Percentiles rank a stretch among this genome's conserved stretches.
phyloP scores from a whole-genome alignment of 179 eudicot species.

The Carnegiea gigantea region DNA sequence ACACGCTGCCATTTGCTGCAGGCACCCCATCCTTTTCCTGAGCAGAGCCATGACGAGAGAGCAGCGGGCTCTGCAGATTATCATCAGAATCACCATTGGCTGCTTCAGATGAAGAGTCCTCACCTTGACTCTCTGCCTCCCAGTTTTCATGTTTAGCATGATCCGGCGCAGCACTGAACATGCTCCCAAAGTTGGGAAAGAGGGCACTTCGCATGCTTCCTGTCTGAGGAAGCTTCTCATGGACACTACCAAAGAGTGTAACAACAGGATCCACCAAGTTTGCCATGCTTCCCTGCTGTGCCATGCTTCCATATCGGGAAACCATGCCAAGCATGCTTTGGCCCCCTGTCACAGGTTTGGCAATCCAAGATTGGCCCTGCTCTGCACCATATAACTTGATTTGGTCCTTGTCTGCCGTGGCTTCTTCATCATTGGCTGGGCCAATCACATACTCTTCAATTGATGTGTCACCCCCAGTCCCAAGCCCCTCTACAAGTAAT shows the following conservation, averaged over 20 bases:
- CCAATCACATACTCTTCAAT: conserved; percentile 48
- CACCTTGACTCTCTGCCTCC: conserved; percentile 41
- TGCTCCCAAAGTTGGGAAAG: conserved; percentile 53
- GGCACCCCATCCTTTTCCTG: conserved; percentile 26
- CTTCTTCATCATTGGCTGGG: conserved; percentile 38
- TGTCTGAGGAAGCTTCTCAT: conserved; percentile 37
- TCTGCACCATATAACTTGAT: conserved; percentile 44
- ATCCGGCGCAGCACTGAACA: conserved; percentile 37
- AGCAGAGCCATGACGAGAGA: conserved; percentile 36
- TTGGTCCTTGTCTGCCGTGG: conserved; percentile 39
- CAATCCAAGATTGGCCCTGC: conserved; percentile 50
- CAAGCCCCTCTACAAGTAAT: conserved; percentile 47
- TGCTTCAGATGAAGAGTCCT: conserved; percentile 36
- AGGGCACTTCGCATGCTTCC: conserved; percentile 52
- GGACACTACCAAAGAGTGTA: conserved; percentile 50
- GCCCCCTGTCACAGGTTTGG: conserved; percentile 44
- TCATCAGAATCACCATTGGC: conserved; percentile 35
- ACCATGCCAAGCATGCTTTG: conserved; percentile 46
- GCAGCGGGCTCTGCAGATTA: conserved; percentile 37
- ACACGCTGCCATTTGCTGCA: conserved; percentile 27
- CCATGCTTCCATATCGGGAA: conserved; percentile 48
- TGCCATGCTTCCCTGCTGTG: conserved; percentile 41
- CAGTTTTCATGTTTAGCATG: conserved; percentile 32
- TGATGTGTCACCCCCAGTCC: conserved; percentile 41
- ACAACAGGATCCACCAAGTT: conserved; percentile 50